phyloP scores from a whole-genome alignment of 768 basidiomycete species.

The Lentinula aciculospora region DNA sequence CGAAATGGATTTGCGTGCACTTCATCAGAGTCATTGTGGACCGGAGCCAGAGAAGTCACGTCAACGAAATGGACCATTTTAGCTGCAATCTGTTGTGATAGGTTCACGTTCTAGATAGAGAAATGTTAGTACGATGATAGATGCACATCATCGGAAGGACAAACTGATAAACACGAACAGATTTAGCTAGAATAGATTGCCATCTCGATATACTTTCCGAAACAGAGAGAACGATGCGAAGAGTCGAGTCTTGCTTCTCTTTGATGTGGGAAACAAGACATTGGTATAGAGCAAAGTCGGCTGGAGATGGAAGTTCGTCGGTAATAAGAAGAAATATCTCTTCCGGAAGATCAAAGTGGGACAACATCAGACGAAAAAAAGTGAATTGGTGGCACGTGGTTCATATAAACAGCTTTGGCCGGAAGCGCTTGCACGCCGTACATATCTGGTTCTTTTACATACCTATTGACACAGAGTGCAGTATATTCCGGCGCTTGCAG shows the following conservation, averaged over 20 bases:
- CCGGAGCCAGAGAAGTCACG: conserved; percentile 19
- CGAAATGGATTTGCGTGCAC: conserved; percentile 18
- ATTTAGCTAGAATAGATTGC: conserved; percentile 58
- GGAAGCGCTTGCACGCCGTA: too few species aligned
- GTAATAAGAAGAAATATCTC: conserved; percentile 57
- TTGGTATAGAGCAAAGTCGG: conserved; percentile 66
- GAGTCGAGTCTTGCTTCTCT: conserved; percentile 19
- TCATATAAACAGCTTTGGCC: too few species aligned
- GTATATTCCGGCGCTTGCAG: too few species aligned
- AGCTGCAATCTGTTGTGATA: conserved; percentile 19
- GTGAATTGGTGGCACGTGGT: too few species aligned
- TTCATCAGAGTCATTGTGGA: conserved; percentile 9
- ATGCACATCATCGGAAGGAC: too few species aligned
- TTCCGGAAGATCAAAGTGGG: conserved; percentile 46
- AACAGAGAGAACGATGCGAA: conserved; percentile 49
- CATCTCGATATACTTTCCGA: conserved; percentile 54
- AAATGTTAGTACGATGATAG: too few species aligned
- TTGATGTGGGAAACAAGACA: conserved; percentile 50
- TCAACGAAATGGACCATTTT: conserved; percentile 21
- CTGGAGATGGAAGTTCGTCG: conserved; percentile 65
- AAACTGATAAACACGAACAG: conserved; percentile 40
- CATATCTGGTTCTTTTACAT: too few species aligned
- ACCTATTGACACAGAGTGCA: too few species aligned
- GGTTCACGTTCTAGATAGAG: conserved; percentile 25
- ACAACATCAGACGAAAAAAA: conserved; percentile 30